Evolutionary conservation across 306 rosid species (phyloP).

Genomic region (Fagus sylvatica): DNA sequence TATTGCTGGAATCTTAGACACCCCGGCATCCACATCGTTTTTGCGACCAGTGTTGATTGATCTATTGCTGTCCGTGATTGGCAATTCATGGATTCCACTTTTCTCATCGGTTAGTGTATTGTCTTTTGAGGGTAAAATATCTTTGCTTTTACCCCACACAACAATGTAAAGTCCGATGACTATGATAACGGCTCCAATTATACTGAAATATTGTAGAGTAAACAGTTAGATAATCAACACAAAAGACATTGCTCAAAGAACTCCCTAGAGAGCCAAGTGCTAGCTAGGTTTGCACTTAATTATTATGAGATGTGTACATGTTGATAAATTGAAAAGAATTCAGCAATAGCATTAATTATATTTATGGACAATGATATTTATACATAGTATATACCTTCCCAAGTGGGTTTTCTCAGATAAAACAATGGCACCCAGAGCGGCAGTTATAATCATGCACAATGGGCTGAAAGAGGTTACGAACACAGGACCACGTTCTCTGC

Average conservation of each 20-base stretch:
- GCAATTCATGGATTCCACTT: constrained; percentile 47
- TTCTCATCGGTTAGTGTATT: constrained; percentile 18
- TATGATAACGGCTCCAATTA: constrained; percentile 80
- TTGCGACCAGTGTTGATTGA: constrained; percentile 22
- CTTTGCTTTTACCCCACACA: constrained; percentile 97
- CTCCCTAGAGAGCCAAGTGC: too few relatives aligned
- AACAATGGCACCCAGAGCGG: constrained; percentile 73
- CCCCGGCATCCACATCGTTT: background rate
- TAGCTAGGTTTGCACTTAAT: too few relatives aligned
- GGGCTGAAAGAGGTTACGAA: constrained; percentile 95
- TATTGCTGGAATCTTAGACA: constrained; percentile 17
- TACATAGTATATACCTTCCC: constrained; percentile 60
- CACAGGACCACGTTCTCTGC: constrained; percentile 84
- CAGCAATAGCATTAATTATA: too few relatives aligned
- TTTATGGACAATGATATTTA: background rate
- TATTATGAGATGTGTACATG: too few relatives aligned
- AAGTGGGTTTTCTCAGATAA: constrained; percentile 77
- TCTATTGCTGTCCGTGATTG: constrained; percentile 44
- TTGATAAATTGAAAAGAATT: too few relatives aligned
- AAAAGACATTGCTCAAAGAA: background rate
- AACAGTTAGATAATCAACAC: background rate
- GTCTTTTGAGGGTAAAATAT: constrained; percentile 29
- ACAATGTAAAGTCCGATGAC: constrained; percentile 86
- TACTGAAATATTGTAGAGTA: constrained; percentile 33
- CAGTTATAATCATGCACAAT: constrained; percentile 87